These are phyloP conservation scores for Henckelia pumila DNA, from an alignment of 257 asterid species.

Conservation along the genomic window DNA sequence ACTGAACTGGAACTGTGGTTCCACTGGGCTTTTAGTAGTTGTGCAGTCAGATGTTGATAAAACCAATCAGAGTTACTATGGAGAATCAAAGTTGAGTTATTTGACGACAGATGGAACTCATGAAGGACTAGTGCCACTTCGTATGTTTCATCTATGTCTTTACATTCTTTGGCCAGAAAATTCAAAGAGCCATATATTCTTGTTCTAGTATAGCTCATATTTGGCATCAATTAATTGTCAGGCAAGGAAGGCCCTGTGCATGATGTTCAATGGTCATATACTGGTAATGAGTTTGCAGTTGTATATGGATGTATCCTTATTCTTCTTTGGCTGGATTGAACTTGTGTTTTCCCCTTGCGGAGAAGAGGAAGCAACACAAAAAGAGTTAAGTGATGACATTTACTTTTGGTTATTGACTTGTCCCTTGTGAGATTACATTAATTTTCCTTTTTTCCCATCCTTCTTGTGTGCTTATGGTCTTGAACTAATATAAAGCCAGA, in stretches of 20 bases:
- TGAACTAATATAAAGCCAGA: background rate
- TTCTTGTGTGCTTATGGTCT: background rate
- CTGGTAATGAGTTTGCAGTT: constrained; percentile 95
- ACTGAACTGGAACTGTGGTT: constrained; percentile 77
- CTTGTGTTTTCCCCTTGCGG: constrained; percentile 1
- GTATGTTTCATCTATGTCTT: constrained; percentile 34
- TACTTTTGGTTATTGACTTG: constrained; percentile 7
- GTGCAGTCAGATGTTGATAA: constrained; percentile 98
- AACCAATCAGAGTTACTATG: constrained; percentile 97
- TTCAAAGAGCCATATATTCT: background rate
- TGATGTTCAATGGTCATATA: constrained; percentile 91
- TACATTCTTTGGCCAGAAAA: constrained; percentile 12
- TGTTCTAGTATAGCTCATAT: constrained; percentile 17
- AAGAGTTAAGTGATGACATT: background rate
- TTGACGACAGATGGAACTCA: constrained; percentile 91
- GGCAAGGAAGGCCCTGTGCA: constrained; percentile 99
- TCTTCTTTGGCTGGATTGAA: constrained; percentile 3
- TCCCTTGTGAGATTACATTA: background rate
- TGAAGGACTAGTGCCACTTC: constrained; percentile 94
- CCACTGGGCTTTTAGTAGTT: constrained; percentile 79
- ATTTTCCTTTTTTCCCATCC: background rate
- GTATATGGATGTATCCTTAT: constrained; percentile 98
- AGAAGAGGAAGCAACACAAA: constrained; percentile 15
- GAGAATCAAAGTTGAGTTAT: constrained; percentile 88
- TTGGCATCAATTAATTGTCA: constrained; percentile 40